Evolutionary conservation across 2,329 filamentous ascomycete genomes (phyloP).

Genomic region (Cercospora sp.): DNA sequence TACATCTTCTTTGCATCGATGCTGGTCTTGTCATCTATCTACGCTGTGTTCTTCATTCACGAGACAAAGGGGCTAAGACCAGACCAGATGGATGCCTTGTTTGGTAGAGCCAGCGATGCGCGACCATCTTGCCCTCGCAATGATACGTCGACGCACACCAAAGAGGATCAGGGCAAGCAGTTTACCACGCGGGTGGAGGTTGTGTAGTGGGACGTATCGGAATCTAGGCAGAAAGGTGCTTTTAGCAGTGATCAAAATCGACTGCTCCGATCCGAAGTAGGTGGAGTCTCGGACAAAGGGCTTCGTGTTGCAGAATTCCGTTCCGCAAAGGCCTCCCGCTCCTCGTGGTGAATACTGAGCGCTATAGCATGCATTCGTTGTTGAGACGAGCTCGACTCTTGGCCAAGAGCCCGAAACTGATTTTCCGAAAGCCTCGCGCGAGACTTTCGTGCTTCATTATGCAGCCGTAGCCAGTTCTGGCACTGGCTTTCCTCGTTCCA

Average conservation of each 20-base stretch:
- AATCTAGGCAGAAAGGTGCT: not conserved
- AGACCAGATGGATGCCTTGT: constrained; percentile 44
- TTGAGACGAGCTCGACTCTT: not conserved
- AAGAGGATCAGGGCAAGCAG: not conserved
- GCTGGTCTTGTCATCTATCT: constrained; percentile 42
- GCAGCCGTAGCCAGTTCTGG: not conserved
- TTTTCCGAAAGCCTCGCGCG: not conserved
- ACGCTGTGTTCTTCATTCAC: constrained; percentile 45
- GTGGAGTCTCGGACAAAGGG: not conserved
- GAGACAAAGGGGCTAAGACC: constrained; percentile 44
- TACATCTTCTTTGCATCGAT: constrained; percentile 47
- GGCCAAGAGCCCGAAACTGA: not conserved
- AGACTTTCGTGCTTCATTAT: not conserved
- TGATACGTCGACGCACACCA: not conserved
- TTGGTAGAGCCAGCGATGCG: constrained; percentile 33
- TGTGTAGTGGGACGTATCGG: not conserved
- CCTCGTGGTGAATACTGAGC: not conserved
- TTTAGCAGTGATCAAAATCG: not conserved
- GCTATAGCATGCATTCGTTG: not conserved
- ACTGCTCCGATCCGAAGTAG: not conserved
- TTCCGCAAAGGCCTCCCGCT: not conserved
- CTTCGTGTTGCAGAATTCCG: not conserved
- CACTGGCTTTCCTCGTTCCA: constrained; percentile 25
- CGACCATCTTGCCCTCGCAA: not conserved
- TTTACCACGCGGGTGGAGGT: not conserved